These are phyloP conservation scores for Lactarius sp. DNA, from an alignment of 768 basidiomycete genomes.

Conservation along the genomic window DNA sequence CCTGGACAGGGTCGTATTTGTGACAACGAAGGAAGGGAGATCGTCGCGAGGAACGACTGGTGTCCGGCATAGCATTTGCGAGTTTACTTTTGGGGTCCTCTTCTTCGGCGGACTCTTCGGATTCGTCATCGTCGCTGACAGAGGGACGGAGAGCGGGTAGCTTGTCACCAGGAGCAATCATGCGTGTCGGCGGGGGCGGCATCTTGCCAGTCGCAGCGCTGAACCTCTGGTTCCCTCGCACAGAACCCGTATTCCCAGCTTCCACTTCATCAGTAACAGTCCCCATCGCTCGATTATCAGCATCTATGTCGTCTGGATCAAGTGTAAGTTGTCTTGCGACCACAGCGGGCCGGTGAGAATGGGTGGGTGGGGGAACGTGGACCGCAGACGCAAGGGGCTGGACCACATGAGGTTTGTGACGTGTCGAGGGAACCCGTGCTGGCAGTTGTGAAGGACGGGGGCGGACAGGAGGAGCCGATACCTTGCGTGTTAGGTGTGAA, in stretches of 20 bases:
- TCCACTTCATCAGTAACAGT: not conserved
- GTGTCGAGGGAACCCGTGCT: constrained; percentile 5
- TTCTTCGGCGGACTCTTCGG: constrained; percentile 41
- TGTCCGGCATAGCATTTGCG: constrained; percentile 57
- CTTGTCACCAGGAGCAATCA: constrained; percentile 62
- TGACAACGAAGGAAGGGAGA: constrained; percentile 36
- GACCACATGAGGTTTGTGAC: not conserved
- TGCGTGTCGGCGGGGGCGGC: constrained; percentile 73
- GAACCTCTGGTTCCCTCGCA: constrained; percentile 1
- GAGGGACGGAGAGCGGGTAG: constrained; percentile 58
- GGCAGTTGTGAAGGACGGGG: not conserved
- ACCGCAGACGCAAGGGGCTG: not conserved
- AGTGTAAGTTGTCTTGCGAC: not conserved
- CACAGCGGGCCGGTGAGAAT: not conserved
- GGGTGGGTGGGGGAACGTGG: not conserved
- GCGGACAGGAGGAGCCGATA: constrained; percentile 9
- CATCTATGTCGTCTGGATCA: constrained; percentile 5
- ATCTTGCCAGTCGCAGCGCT: constrained; percentile 30
- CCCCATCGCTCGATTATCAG: not conserved
- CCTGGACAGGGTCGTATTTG: constrained; percentile 42
- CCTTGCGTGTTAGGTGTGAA: not conserved
- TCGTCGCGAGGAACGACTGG: constrained; percentile 59
- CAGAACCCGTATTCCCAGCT: not conserved
- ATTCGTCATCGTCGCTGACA: constrained; percentile 42
- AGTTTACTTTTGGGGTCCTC: constrained; percentile 42